Conservation (phyloP, 139 green algal species). For the Chlorella sp. region DNA sequence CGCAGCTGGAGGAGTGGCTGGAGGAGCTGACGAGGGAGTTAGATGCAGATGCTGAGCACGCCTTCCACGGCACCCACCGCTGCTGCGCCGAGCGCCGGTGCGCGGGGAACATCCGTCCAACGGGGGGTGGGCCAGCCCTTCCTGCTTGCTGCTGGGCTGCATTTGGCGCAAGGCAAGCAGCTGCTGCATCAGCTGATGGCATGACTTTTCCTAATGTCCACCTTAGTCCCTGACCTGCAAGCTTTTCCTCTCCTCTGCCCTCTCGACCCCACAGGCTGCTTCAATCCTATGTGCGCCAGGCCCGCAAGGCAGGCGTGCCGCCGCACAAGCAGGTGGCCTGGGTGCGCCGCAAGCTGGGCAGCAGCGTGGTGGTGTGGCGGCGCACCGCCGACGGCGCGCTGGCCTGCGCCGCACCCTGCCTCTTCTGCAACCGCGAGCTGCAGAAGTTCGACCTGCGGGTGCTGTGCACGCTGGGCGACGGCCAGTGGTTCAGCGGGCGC, state of each 20-base stretch:
- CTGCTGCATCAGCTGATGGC: too few relatives aligned
- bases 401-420: constrained; percentile 67
- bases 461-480: constrained; percentile 46
- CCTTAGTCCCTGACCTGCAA: too few relatives aligned
- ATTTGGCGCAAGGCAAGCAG: too few relatives aligned
- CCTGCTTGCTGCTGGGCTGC: too few relatives aligned
- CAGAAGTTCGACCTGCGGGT: constrained; percentile 64
- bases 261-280: constrained; percentile 53
- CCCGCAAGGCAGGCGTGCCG: constrained; percentile 53
- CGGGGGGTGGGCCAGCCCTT: too few relatives aligned
- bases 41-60: neutral
- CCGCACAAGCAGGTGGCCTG: constrained; percentile 54
- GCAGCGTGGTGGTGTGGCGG: constrained; percentile 60
- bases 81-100: constrained; percentile 64
- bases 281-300: constrained; percentile 47
- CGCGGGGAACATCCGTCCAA: neutral
- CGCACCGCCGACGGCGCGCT: constrained; percentile 61
- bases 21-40: too few relatives aligned
- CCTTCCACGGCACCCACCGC: constrained; percentile 42
- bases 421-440: constrained; percentile 69
- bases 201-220: too few relatives aligned
- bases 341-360: constrained; percentile 75
- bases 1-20: too few relatives aligned
- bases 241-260: neutral
- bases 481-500: constrained; percentile 55